phyloP scores from a whole-genome alignment of 352 stramenopile genomes.

The Saprolegnia diclina region DNA sequence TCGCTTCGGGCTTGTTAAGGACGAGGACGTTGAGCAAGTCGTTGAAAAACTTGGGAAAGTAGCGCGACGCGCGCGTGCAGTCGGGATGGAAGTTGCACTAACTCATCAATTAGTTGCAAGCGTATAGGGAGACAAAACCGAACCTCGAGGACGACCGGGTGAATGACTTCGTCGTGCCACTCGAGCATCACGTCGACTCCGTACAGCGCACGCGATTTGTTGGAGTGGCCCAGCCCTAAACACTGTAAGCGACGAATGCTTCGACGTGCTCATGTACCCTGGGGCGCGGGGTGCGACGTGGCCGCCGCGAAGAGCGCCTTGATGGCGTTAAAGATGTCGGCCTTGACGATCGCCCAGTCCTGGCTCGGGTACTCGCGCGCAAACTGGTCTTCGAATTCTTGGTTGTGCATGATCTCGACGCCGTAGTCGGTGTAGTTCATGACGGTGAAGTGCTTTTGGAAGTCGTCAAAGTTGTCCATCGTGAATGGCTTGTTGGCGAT shows the following conservation, averaged over 20 bases:
- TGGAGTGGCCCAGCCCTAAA: constrained; percentile 36
- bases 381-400: constrained; percentile 43
- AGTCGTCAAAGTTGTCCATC: constrained; percentile 53
- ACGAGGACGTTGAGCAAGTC: constrained; percentile 54
- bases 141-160: constrained; percentile 44
- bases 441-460: constrained; percentile 56
- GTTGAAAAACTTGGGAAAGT: constrained; percentile 50
- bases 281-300: constrained; percentile 38
- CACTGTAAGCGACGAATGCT: background rate
- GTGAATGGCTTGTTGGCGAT: constrained; percentile 53
- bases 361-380: constrained; percentile 46
- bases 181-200: constrained; percentile 51
- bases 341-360: constrained; percentile 40
- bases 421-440: constrained; percentile 51
- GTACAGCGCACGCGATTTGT: constrained; percentile 49
- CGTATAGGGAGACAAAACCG: background rate
- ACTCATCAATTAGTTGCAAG: background rate
- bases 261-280: constrained; percentile 25
- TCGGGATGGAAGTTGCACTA: constrained; percentile 47
- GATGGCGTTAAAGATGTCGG: constrained; percentile 42
- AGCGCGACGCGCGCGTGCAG: constrained; percentile 49
- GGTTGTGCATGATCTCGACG: constrained; percentile 49
- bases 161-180: constrained; percentile 41
- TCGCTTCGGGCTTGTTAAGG: constrained; percentile 37
- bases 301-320: constrained; percentile 45